A percentile compares a stretch with the other conserved stretches of the same genome.
Conservation (phyloP, 208 protist genomes). For the Giardia muris region DNA sequence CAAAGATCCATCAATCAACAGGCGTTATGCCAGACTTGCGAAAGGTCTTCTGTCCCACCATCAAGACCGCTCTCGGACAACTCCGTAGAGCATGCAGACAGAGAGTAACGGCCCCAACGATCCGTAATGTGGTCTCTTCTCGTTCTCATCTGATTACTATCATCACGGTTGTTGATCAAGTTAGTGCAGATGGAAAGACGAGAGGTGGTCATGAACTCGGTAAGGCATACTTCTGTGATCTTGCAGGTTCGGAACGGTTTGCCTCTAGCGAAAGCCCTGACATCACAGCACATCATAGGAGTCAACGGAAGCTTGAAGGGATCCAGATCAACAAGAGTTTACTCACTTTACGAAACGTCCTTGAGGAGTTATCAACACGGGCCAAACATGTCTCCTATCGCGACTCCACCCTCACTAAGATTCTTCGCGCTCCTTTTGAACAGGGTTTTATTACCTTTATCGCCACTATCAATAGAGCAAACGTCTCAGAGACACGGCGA, state of each 20-base stretch:
- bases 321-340: background rate
- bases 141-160: background rate
- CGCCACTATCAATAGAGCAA: background rate
- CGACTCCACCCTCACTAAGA: background rate
- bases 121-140: background rate
- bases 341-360: background rate
- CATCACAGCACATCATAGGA: no score
- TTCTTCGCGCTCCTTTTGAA: background rate
- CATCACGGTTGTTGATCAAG: background rate
- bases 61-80: background rate
- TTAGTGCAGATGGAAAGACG: no score
- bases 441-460: background rate
- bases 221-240: background rate
- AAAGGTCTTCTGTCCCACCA: background rate
- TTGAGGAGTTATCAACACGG: background rate
- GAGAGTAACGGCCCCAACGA: background rate
- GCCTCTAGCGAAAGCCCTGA: background rate
- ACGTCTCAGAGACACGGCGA: background rate
- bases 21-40: background rate
- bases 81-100: background rate
- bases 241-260: background rate
- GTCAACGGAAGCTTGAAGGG: background rate
- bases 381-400: background rate
- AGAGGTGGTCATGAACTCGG: background rate
- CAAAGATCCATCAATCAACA: background rate